phyloP scores from a whole-genome alignment of 2,329 filamentous ascomycete species.

The Aureobasidium sp. region DNA sequence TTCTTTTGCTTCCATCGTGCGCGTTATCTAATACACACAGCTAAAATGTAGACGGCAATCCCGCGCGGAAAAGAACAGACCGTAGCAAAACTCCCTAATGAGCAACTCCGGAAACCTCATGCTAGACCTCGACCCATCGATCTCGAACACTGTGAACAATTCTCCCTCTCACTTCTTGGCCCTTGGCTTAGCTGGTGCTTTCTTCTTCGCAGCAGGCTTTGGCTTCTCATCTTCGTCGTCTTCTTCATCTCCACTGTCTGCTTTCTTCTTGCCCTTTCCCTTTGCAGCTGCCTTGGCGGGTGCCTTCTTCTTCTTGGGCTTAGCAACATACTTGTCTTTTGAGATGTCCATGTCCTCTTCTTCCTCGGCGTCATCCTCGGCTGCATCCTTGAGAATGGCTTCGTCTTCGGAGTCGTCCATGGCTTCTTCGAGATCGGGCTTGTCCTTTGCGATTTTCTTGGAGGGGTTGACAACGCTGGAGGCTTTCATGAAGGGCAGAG shows the following conservation, averaged over 20 bases:
- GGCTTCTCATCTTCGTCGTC: slow-evolving; percentile 49
- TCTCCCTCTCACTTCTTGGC: slow-evolving; percentile 46
- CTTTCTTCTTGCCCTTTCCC: slow-evolving; percentile 49
- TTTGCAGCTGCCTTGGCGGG: slow-evolving; percentile 44
- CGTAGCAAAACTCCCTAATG: background rate
- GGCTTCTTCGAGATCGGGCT: slow-evolving; percentile 95
- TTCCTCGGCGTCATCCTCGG: slow-evolving; percentile 65
- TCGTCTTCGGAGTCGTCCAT: slow-evolving; percentile 85
- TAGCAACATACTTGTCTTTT: slow-evolving; percentile 97
- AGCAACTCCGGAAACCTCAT: background rate
- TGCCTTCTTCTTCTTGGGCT: slow-evolving; percentile 77
- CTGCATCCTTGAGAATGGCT: slow-evolving; percentile 47
- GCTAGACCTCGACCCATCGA: background rate
- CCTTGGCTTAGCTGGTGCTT: slow-evolving; percentile 51
- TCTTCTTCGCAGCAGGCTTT: slow-evolving; percentile 60
- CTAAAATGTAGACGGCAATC: background rate
- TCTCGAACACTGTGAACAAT: background rate
- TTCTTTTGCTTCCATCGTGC: background rate
- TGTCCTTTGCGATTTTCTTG: slow-evolving; percentile 74
- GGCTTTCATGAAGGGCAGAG: slow-evolving; percentile 96
- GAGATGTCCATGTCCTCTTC: slow-evolving; percentile 86
- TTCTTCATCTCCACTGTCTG: slow-evolving; percentile 37
- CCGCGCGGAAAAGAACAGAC: background rate
- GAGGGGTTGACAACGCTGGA: slow-evolving; percentile 79
- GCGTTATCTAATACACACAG: background rate